Conservation (phyloP, 2,329 filamentous ascomycete genomes). For the Stachybotrys elegans region DNA sequence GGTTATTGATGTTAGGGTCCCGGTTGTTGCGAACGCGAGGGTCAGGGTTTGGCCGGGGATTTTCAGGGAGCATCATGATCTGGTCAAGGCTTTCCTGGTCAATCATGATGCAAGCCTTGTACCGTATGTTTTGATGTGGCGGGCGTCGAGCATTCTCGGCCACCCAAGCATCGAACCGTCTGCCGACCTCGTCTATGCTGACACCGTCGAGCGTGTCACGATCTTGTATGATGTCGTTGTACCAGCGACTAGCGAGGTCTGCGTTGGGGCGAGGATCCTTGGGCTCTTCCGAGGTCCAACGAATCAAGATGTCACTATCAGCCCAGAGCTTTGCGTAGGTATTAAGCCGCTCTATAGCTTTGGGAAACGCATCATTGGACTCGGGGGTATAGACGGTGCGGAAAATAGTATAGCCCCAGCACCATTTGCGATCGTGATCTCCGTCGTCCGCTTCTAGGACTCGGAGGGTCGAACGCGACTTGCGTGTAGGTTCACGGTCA, state of each 20-base stretch:
- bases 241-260: slow-evolving; percentile 14
- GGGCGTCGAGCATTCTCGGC: slow-evolving; percentile 4
- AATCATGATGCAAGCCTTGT: slow-evolving; percentile 14
- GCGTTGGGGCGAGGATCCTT: slow-evolving; percentile 10
- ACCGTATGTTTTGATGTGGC: slow-evolving; percentile 8
- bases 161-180: slow-evolving; percentile 13
- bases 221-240: slow-evolving; percentile 14
- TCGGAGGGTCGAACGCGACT: slow-evolving; percentile 6
- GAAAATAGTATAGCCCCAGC: slow-evolving; percentile 17
- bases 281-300: slow-evolving; percentile 3
- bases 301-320: slow-evolving; percentile 5
- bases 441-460: slow-evolving; percentile 12
- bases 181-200: slow-evolving; percentile 10
- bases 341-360: slow-evolving; percentile 12
- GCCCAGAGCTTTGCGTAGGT: slow-evolving; percentile 10
- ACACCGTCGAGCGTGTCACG: slow-evolving; percentile 8
- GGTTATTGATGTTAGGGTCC: neutral
- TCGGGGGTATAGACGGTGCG: slow-evolving; percentile 14
- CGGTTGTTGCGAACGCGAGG: neutral
- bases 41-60: slow-evolving; percentile 6
- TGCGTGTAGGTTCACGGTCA: slow-evolving; percentile 9
- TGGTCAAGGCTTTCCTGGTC: slow-evolving; percentile 16
- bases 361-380: slow-evolving; percentile 10
- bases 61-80: slow-evolving; percentile 14
- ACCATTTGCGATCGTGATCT: slow-evolving; percentile 15